These are phyloP conservation scores for Cordyceps cicadae DNA, from an alignment of 2,329 filamentous ascomycete species.

Conservation along the genomic window DNA sequence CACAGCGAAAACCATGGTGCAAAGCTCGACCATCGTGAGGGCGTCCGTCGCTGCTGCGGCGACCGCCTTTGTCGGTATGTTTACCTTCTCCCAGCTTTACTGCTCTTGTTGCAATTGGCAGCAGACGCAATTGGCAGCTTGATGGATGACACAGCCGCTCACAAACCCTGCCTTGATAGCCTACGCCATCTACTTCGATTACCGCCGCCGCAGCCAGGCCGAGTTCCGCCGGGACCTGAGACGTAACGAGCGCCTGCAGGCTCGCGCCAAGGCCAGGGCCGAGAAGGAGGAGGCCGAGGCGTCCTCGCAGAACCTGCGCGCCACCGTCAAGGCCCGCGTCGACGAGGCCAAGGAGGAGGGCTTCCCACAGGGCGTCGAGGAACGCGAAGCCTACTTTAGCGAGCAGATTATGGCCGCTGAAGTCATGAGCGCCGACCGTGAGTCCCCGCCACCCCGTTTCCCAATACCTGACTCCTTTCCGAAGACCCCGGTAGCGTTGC, in stretches of 20 bases:
- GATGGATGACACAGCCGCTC: not conserved
- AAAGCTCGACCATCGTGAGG: slow-evolving; percentile 48
- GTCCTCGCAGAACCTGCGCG: slow-evolving; percentile 57
- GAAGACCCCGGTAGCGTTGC: no score
- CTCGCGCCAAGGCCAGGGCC: slow-evolving; percentile 57
- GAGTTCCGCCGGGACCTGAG: slow-evolving; percentile 61
- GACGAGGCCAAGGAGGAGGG: slow-evolving; percentile 82
- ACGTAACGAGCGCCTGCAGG: slow-evolving; percentile 66
- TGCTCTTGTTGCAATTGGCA: not conserved
- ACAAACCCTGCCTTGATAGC: slow-evolving; percentile 29
- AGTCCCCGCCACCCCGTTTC: slow-evolving; percentile 22
- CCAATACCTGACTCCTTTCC: no score
- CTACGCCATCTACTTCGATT: slow-evolving; percentile 62
- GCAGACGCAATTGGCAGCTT: not conserved
- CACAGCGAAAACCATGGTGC: slow-evolving; percentile 30
- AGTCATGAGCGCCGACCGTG: slow-evolving; percentile 73
- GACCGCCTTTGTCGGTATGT: slow-evolving; percentile 51
- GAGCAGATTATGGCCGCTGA: slow-evolving; percentile 88
- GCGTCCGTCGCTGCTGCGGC: slow-evolving; percentile 53
- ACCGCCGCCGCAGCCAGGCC: slow-evolving; percentile 53
- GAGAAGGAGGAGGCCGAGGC: slow-evolving; percentile 66
- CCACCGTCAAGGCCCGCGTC: slow-evolving; percentile 66
- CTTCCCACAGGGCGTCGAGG: slow-evolving; percentile 82
- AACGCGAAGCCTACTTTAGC: slow-evolving; percentile 96
- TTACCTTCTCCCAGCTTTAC: not conserved